phyloP scores from a whole-genome alignment of 257 asterid genomes.

The Eustoma russellianum region DNA sequence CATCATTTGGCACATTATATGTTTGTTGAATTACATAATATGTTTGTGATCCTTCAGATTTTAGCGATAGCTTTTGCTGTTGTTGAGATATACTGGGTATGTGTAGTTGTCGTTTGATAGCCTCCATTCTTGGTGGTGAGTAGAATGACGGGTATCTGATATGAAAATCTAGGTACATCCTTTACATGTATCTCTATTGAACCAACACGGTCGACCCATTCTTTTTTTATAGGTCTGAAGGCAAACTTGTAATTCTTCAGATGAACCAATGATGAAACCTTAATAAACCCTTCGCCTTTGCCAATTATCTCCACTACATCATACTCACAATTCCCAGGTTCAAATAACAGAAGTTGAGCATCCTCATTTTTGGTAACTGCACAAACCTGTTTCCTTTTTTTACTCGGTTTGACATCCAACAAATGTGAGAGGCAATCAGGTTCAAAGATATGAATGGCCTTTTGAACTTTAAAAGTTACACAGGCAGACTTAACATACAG shows the following conservation, averaged over 20 bases:
- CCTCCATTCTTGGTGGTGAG: slow-evolving; percentile 19
- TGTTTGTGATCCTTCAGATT: too few relatives aligned
- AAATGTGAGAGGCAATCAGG: slow-evolving; percentile 19
- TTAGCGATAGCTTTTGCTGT: too few relatives aligned
- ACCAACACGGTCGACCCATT: slow-evolving; percentile 6
- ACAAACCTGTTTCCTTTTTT: slow-evolving; percentile 23
- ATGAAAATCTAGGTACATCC: slow-evolving; percentile 26
- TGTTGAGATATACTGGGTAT: too few relatives aligned
- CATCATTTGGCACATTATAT: too few relatives aligned
- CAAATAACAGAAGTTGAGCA: slow-evolving; percentile 5
- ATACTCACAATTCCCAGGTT: slow-evolving; percentile 14
- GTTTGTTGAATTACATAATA: slow-evolving; percentile 10
- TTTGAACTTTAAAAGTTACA: slow-evolving; percentile 11
- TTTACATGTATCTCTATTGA: slow-evolving; percentile 6
- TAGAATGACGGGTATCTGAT: slow-evolving; percentile 24
- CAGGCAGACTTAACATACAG: slow-evolving; percentile 13
- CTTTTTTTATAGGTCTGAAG: too few relatives aligned
- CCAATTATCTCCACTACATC: slow-evolving; percentile 19
- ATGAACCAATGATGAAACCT: slow-evolving; percentile 14
- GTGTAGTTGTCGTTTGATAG: slow-evolving; percentile 20
- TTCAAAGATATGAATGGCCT: slow-evolving; percentile 3
- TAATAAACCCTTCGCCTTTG: slow-evolving; percentile 1
- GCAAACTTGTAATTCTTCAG: slow-evolving; percentile 12
- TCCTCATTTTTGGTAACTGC: slow-evolving; percentile 19
- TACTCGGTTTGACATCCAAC: slow-evolving; percentile 5